Base-by-base conservation (phyloP, 306 rosid genomes). In the Carpinus viminea region DNA sequence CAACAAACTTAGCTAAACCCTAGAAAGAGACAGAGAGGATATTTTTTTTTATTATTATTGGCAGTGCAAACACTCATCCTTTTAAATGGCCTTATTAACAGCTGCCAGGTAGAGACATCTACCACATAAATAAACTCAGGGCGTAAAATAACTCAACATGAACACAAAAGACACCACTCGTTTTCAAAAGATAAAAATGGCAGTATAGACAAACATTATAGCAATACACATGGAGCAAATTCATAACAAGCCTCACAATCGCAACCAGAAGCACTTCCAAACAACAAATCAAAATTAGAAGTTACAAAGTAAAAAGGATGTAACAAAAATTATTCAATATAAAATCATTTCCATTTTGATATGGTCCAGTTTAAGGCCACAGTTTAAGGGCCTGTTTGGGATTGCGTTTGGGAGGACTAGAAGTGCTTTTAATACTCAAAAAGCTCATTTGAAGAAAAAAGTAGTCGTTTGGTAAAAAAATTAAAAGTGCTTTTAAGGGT, bases 1-100 rank as follows among this genome's bases (percentile, higher is more conserved):
- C 99, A 82, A 96, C 96, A 79, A 90, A 96, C 79, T 89, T 96
- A 45, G 92, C 98, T 74, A 76, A 83, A 74, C 99, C 99, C 99
- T 96, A 48, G 41, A 70, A 34, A n/a, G 74, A 66, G 34, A 46
- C 53, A 64, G 38, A 78, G 45, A 61, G 8, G 26, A 31, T 3
- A 7, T 4, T 18, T 41, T 38, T 41, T 38, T 41, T 38, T 41
- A n/a, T 38, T 41, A 43, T 66, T n/a, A 66, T 10, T 66, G 2
- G 51, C 26, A 41, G 8, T 17, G 8, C 3, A n/a, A 8, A 13
- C 45, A 17, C 26, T 66, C 28, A 41, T 41, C 28, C 16, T 17
- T 18, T 66, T 38, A 41, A 16, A 66, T 66, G 50, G 45, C 72
- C n/a, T 38, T 7, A 59, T 59, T 28, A 64, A n/a, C 46, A 64